Base-by-base conservation (phyloP, 169 alveolate genomes). In the Besnoitia besnoiti region DNA sequence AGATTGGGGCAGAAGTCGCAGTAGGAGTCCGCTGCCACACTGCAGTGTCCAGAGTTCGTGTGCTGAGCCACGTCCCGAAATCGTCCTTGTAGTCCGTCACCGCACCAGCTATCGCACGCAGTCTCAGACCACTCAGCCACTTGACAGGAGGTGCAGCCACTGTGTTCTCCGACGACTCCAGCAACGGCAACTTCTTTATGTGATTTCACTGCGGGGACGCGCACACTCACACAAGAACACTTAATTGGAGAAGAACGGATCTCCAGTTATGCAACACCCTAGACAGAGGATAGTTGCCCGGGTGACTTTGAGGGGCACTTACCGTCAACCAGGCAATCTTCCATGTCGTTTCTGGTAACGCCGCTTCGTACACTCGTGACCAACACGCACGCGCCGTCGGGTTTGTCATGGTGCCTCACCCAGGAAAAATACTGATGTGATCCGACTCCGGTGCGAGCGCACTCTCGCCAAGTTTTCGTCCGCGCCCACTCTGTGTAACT, bases 1-100 rank as follows among this genome's bases (percentile, higher is more conserved):
- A 90, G 84, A 35, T 49, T 61, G 50, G 93, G 93, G 46, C 93
- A 90, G n/a, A 5, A 0, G 42, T 90, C 93, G 40, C 93, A 90
- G 89, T 21, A 46, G 16, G 39, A 16, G 40, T 90, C 90, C 2
- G 33, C 30, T 30, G 39, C 33, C 16, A 42, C 3, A 44, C 10
- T 42, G 67, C 93, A 90, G 90, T 77, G 49, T 0, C 50, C 75
- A 50, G 46, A 10, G 37, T 42, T 51, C 35, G 67, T 62, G n/a
- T 90, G 89, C 10, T 37, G 46, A 8, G 8, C n/a, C 16, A 90
- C 49, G 2, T 16, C 27, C n/a, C 93, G 42, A 46, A 39, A 90
- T 7, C 82, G 89, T 0, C 93, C 93, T 21, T 24, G 0, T 1
- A 50, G n/a, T 42, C 93, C 93, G 1, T 47, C 93, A 42, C 59